These are phyloP conservation scores for Phascolomyces articulosus DNA, from an alignment of 371 early-diverging fungal genomes.

Conservation along the genomic window DNA sequence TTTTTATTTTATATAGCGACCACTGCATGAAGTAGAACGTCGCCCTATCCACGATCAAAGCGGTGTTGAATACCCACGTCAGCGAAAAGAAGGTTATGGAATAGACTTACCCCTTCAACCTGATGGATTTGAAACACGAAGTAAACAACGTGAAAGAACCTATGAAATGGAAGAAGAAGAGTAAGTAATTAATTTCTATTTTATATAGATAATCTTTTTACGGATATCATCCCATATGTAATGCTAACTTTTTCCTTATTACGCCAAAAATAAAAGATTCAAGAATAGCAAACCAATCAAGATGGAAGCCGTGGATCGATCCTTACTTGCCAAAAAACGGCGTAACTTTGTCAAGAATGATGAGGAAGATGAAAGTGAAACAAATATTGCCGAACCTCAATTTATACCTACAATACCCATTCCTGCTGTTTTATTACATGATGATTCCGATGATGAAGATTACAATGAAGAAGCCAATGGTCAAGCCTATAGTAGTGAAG, in stretches of 20 bases:
- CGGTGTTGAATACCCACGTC: slow-evolving; percentile 70
- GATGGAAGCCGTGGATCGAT: slow-evolving; percentile 41
- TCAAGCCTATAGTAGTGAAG: slow-evolving; percentile 10
- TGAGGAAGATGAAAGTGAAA: slow-evolving; percentile 61
- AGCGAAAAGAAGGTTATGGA: slow-evolving; percentile 66
- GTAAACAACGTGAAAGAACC: slow-evolving; percentile 34
- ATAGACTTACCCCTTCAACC: slow-evolving; percentile 52
- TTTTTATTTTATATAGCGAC: neutral
- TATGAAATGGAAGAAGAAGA: slow-evolving; percentile 56
- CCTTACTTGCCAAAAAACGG: slow-evolving; percentile 42
- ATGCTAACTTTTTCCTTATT: neutral
- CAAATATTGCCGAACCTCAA: slow-evolving; percentile 26
- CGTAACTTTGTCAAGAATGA: slow-evolving; percentile 43
- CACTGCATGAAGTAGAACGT: slow-evolving; percentile 1
- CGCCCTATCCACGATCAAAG: slow-evolving; percentile 66
- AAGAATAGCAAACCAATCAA: slow-evolving; percentile 11
- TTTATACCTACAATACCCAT: slow-evolving; percentile 42
- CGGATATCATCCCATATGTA: no score
- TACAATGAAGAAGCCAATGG: slow-evolving; percentile 27
- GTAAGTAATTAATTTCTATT: no score
- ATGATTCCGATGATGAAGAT: slow-evolving; percentile 67
- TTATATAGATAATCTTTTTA: no score
- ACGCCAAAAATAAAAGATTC: slow-evolving; percentile 5
- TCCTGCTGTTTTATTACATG: slow-evolving; percentile 36
- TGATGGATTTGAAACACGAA: slow-evolving; percentile 53